Conservation (phyloP, 140 eudicot species). For the Bidens hawaiensis region DNA sequence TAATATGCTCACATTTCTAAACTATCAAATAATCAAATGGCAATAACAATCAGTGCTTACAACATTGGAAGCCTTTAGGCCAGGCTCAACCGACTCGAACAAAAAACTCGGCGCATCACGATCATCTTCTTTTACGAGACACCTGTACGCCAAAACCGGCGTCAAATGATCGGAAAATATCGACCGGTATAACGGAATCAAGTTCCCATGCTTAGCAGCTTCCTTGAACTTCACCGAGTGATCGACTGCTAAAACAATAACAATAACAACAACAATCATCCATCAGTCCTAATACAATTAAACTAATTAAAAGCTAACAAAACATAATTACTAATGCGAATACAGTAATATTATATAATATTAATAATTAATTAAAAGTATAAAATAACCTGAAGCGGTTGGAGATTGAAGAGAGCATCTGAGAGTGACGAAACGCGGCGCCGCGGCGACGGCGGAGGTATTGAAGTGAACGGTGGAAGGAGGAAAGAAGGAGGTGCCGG, state of each 20-base stretch:
- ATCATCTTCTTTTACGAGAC: constrained; percentile 93
- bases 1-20: not conserved
- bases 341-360: too few species aligned
- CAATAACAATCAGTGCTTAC: constrained; percentile 37
- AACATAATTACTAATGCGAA: not conserved
- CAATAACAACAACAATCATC: constrained; percentile 4
- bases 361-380: not conserved
- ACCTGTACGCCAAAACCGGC: constrained; percentile 96
- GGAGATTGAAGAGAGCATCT: constrained; percentile 50
- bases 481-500: constrained; percentile 4
- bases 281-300: too few species aligned
- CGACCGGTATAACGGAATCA: constrained; percentile 74
- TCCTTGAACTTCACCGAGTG: constrained; percentile 68
- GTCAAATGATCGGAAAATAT: constrained; percentile 94
- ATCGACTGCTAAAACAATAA: constrained; percentile 49
- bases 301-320: too few species aligned
- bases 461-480: constrained; percentile 24
- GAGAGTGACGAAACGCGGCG: constrained; percentile 30
- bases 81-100: constrained; percentile 95
- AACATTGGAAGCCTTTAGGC: constrained; percentile 61
- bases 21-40: not conserved
- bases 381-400: constrained; percentile 29
- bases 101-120: constrained; percentile 96
- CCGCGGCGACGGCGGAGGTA: constrained; percentile 9
- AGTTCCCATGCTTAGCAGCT: constrained; percentile 86